Percentiles rank a stretch among this genome's conserved stretches.
These are phyloP conservation scores for Pseudopyrenochaeta lycopersici DNA, from an alignment of 2,329 filamentous ascomycete species.

Conservation along the genomic window DNA sequence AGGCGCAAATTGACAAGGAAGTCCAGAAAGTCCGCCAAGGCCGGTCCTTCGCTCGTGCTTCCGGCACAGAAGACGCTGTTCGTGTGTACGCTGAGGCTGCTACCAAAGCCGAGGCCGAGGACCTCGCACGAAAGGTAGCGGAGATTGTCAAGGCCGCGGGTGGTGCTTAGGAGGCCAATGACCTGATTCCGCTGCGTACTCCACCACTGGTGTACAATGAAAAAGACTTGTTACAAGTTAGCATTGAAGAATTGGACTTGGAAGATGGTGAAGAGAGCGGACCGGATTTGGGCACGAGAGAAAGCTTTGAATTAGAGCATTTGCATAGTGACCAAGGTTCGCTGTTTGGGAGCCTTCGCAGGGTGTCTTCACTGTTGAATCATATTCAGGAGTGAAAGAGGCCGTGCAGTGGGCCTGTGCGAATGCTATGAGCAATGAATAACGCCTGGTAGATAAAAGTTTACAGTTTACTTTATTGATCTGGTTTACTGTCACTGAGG, in stretches of 20 bases:
- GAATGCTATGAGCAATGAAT: neutral
- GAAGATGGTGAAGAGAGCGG: neutral
- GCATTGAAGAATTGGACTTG: neutral
- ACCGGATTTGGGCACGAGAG: neutral
- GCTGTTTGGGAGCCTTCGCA: neutral
- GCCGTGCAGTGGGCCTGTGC: too few relatives aligned
- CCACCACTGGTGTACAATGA: neutral
- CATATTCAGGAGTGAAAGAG: neutral
- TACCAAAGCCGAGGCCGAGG: constrained; percentile 87
- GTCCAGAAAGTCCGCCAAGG: constrained; percentile 92
- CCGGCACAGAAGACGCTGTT: constrained; percentile 94
- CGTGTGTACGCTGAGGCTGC: constrained; percentile 95
- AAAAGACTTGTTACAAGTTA: neutral
- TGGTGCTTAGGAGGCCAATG: constrained; percentile 20
- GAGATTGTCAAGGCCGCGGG: constrained; percentile 68
- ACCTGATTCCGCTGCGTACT: neutral
- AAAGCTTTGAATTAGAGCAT: neutral
- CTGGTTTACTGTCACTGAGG: too few relatives aligned
- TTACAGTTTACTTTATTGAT: neutral
- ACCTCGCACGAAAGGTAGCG: constrained; percentile 84
- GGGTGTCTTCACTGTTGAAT: neutral
- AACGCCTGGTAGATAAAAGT: neutral
- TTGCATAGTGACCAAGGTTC: neutral
- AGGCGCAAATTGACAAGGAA: constrained; percentile 84
- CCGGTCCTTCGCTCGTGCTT: constrained; percentile 88